These are phyloP conservation scores for Aspergillus biplanus DNA, from an alignment of 495 filamentous ascomycete species.

Conservation along the genomic window DNA sequence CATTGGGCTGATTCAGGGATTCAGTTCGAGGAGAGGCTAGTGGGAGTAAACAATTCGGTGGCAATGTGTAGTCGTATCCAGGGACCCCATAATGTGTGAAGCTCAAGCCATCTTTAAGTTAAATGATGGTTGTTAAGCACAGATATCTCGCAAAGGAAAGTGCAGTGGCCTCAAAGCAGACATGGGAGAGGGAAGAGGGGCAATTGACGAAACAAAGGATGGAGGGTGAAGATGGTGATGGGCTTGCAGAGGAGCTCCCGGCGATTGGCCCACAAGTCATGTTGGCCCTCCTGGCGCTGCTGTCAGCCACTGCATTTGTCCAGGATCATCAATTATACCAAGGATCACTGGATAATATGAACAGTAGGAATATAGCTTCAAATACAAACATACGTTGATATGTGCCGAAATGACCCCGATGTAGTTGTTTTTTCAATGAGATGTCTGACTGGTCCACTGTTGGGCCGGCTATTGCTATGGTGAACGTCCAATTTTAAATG, in stretches of 20 bases:
- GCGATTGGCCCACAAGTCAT: slow-evolving; percentile 4
- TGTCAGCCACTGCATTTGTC: neutral
- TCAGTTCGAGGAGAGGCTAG: no score
- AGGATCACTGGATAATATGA: no score
- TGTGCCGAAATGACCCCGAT: no score
- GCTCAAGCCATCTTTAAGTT: no score
- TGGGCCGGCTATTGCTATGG: neutral
- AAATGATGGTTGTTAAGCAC: neutral
- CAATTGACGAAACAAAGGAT: neutral
- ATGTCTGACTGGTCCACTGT: neutral
- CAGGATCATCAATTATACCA: neutral
- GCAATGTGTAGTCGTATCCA: no score
- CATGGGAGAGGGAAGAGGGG: neutral
- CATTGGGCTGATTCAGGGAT: no score
- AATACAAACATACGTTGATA: no score
- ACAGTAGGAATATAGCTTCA: no score
- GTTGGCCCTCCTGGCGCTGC: slow-evolving; percentile 15
- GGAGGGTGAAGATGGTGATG: slow-evolving; percentile 4
- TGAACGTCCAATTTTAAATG: neutral
- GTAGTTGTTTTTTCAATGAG: neutral
- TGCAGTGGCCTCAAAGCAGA: neutral
- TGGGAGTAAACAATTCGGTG: no score
- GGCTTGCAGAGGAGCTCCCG: neutral
- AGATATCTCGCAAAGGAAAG: neutral
- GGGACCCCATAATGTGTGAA: no score